Evolutionary conservation across 129 eudicot species (phyloP), one percentile per base, ranked within the genome.

Genomic region (Artemisia argyi): DNA sequence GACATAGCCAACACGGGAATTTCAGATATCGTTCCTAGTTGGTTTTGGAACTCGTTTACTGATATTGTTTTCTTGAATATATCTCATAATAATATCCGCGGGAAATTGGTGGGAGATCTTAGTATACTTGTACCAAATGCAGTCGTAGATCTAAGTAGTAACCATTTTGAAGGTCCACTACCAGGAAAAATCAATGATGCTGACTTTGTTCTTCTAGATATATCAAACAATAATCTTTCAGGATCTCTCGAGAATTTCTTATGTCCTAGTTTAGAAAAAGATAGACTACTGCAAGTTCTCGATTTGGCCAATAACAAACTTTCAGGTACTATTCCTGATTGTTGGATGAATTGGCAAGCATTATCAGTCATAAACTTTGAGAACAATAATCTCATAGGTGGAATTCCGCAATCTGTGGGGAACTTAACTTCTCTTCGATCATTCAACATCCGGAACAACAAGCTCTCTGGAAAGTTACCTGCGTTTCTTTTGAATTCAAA

Each of bases 191-290:
- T 68, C 68, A 76, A 51, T 7, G 44, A 57, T 4, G 53, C 69
- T 11, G 75, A 68, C 47, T 11, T 76, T 58, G 47, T 8, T 26
- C 8, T 68, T 59, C 55, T 76, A 24, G 87, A 86, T 69, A 65
- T 80, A 28, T 86, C 87, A 11, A 61, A 61, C 18, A 85, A 85
- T 78, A 46, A 57, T 22, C 72, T 85, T 62, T 79, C 81, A 2
- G 87, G 85, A n/a, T 73, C 69, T 8, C 50, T 85, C 5, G 42
- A 69, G 10, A 44, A 55, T 52, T 86, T 82, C 65, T 56, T 85
- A 24, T 85, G 90, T 69, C 73, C 76, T 12, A 51, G 5, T 5
- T 19, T 70, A 19, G 72, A 61, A 5, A 50, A 39, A 52, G 35
- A 65, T 2, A 78, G 79, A 35, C 18, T 7, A n/a, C 19, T 79